Percentiles rank a stretch among this genome's conserved stretches.
These are phyloP conservation scores for Picochlorum sp. DNA, from an alignment of 139 green algal species.

Conservation along the genomic window DNA sequence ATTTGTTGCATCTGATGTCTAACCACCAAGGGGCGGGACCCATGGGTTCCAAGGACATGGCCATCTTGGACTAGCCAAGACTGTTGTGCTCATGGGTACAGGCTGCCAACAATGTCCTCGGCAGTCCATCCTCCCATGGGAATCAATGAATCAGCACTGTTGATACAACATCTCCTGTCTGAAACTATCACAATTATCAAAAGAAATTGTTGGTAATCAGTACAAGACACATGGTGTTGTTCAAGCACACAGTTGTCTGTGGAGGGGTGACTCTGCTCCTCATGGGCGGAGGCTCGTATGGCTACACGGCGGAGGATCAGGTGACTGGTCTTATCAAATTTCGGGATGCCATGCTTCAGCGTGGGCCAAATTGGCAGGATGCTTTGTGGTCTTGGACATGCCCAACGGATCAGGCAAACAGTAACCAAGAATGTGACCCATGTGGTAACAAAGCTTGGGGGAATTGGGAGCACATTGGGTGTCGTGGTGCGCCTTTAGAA, in stretches of 20 bases:
- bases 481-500: constrained; percentile 5
- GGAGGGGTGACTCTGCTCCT: neutral
- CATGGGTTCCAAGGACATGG: too few relatives aligned
- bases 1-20: too few relatives aligned
- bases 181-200: too few relatives aligned
- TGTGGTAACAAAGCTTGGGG: constrained; percentile 14
- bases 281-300: neutral
- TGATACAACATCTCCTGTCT: too few relatives aligned
- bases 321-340: constrained; percentile 10
- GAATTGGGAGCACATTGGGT: constrained; percentile 27
- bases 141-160: too few relatives aligned
- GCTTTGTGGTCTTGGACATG: constrained; percentile 18
- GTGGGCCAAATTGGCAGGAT: constrained; percentile 16
- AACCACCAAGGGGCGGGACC: too few relatives aligned
- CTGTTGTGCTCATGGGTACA: neutral
- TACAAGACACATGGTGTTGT: too few relatives aligned
- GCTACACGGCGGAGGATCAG: neutral
- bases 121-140: neutral
- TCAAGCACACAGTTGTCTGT: too few relatives aligned
- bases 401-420: constrained; percentile 13
- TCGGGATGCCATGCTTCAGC: constrained; percentile 20
- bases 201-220: too few relatives aligned
- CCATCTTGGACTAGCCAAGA: too few relatives aligned
- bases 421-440: constrained; percentile 9
- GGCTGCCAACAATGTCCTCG: neutral